phyloP scores from a whole-genome alignment of 352 stramenopile genomes.

The Hyaloperonospora arabidopsidis region DNA sequence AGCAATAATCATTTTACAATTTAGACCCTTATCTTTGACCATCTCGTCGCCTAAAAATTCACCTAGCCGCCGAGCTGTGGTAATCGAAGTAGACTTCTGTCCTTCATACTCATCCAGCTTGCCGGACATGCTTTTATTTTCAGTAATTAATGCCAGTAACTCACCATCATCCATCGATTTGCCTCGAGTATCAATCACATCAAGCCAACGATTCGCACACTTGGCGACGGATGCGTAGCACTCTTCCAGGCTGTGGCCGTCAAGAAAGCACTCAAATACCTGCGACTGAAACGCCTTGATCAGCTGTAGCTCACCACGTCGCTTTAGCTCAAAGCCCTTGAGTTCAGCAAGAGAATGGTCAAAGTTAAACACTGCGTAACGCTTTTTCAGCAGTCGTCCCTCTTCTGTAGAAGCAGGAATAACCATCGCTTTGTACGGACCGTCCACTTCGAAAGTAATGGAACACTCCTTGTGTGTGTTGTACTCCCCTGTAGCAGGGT shows the following conservation, averaged over 20 bases:
- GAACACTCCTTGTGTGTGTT: constrained; percentile 93
- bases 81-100: constrained; percentile 97
- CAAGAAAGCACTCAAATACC: constrained; percentile 97
- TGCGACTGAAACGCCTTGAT: constrained; percentile 99
- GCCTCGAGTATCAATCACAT: constrained; percentile 95
- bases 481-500: constrained; percentile 73
- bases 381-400: constrained; percentile 97
- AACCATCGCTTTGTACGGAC: constrained; percentile 98
- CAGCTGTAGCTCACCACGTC: constrained; percentile 95
- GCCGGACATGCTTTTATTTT: constrained; percentile 97
- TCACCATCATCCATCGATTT: constrained; percentile 94
- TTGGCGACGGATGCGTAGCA: constrained; percentile 96
- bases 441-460: constrained; percentile 99
- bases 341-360: constrained; percentile 70
- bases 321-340: constrained; percentile 97
- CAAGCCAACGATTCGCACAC: constrained; percentile 97
- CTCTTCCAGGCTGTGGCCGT: constrained; percentile 88
- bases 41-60: constrained; percentile 98
- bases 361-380: constrained; percentile 87
- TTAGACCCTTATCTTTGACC: constrained; percentile 96
- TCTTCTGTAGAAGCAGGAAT: constrained; percentile 97
- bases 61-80: constrained; percentile 92
- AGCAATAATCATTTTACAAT: constrained; percentile 98
- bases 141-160: constrained; percentile 96
- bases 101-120: constrained; percentile 95